Conservation (phyloP, 768 basidiomycete species). For the Termitomyces sp. region DNA sequence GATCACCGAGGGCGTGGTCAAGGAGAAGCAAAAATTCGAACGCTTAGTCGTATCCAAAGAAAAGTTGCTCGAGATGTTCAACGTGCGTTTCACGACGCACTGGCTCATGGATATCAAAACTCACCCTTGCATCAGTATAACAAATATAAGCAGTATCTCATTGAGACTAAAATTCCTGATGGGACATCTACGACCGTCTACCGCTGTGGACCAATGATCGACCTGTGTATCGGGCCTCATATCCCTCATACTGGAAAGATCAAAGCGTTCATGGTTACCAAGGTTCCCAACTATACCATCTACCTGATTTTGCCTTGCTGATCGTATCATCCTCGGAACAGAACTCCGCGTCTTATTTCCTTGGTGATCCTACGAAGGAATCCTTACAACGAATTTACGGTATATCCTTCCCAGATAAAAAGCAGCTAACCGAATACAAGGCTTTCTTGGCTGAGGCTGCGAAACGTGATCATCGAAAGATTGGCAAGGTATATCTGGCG, state of each 20-base stretch:
- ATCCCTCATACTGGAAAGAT: slow-evolving; percentile 97
- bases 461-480: slow-evolving; percentile 96
- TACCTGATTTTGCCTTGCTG: slow-evolving; percentile 1
- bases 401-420: slow-evolving; percentile 98
- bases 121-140: slow-evolving; percentile 69
- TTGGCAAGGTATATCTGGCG: slow-evolving; percentile 62
- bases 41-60: slow-evolving; percentile 92
- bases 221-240: slow-evolving; percentile 95
- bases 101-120: neutral
- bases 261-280: slow-evolving; percentile 96
- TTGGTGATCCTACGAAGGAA: slow-evolving; percentile 90
- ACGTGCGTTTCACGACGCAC: slow-evolving; percentile 44
- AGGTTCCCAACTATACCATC: slow-evolving; percentile 43
- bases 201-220: slow-evolving; percentile 97
- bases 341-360: slow-evolving; percentile 98
- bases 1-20: slow-evolving; percentile 80
- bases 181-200: slow-evolving; percentile 97
- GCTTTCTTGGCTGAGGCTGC: slow-evolving; percentile 94
- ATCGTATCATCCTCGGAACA: slow-evolving; percentile 23
- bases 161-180: slow-evolving; percentile 93
- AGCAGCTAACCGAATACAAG: slow-evolving; percentile 93
- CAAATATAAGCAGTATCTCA: slow-evolving; percentile 96
- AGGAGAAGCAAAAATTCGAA: slow-evolving; percentile 98
- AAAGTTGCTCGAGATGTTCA: slow-evolving; percentile 94
- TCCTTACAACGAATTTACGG: slow-evolving; percentile 96